These are phyloP conservation scores for Parastagonospora avenae DNA, from an alignment of 2,329 filamentous ascomycete species.

Conservation along the genomic window DNA sequence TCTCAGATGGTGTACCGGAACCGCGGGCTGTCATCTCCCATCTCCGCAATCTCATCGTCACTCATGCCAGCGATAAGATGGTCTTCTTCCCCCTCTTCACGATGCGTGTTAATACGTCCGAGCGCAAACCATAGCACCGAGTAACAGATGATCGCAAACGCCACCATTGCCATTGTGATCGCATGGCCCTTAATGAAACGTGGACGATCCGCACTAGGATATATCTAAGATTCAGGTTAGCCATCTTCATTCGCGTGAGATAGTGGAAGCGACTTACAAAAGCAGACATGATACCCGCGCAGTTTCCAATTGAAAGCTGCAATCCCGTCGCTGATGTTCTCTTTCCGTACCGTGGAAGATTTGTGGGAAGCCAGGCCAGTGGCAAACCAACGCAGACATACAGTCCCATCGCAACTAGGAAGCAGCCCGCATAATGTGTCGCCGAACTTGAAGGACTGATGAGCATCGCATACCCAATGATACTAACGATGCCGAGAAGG, in stretches of 20 bases:
- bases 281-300: conserved; percentile 73
- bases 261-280: conserved; percentile 58
- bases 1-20: conserved; percentile 48
- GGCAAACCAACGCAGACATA: conserved; percentile 66
- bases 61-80: conserved; percentile 47
- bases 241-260: neutral
- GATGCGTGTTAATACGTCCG: conserved; percentile 42
- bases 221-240: conserved; percentile 46
- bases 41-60: conserved; percentile 50
- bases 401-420: conserved; percentile 74
- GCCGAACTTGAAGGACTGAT: conserved; percentile 64
- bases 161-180: conserved; percentile 58
- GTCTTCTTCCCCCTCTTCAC: conserved; percentile 49
- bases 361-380: conserved; percentile 66
- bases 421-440: conserved; percentile 76
- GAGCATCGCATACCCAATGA: conserved; percentile 72
- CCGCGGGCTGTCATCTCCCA: conserved; percentile 53
- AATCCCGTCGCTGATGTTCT: conserved; percentile 73
- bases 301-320: conserved; percentile 73
- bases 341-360: conserved; percentile 76
- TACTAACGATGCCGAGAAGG: conserved; percentile 65
- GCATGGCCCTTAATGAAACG: conserved; percentile 58
- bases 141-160: conserved; percentile 47
- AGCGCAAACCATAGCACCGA: conserved; percentile 48
- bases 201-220: conserved; percentile 51